Percentiles rank a stretch among this genome's conserved stretches.
Conservation (phyloP, 2,329 filamentous ascomycete genomes). For the Colletotrichum trifolii region DNA sequence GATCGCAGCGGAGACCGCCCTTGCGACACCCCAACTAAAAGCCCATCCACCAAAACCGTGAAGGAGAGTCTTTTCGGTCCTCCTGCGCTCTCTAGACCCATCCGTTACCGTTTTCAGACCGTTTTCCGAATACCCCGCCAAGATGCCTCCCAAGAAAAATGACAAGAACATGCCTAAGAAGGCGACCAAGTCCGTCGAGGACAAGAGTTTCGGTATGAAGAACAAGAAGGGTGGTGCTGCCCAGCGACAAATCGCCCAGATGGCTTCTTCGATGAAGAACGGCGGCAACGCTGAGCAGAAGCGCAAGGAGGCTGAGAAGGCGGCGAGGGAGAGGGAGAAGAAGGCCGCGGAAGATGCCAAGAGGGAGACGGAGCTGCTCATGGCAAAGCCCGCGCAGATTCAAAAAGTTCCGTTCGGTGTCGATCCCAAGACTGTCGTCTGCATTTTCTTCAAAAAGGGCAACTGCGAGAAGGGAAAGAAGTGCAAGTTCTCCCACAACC, state of each 20-base stretch:
- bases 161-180: constrained; percentile 65
- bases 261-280: constrained; percentile 77
- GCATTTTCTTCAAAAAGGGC: constrained; percentile 97
- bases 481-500: constrained; percentile 97
- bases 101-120: background rate
- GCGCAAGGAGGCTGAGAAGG: constrained; percentile 76
- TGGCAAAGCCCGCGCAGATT: constrained; percentile 92
- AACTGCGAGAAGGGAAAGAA: constrained; percentile 97
- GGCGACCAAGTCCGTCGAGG: constrained; percentile 77
- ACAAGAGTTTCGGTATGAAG: constrained; percentile 99
- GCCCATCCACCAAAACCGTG: background rate
- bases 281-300: constrained; percentile 90
- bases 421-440: constrained; percentile 96
- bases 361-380: constrained; percentile 81
- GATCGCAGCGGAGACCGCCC: constrained; percentile 24
- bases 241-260: constrained; percentile 89
- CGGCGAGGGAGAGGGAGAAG: constrained; percentile 84
- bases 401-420: constrained; percentile 98
- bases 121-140: constrained; percentile 49
- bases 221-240: constrained; percentile 97
- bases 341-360: constrained; percentile 87
- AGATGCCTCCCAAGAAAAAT: constrained; percentile 77
- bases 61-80: constrained; percentile 10
- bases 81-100: background rate
- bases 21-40: constrained; percentile 19